A percentile compares a stretch with the other conserved stretches of the same genome.
Evolutionary conservation across 345 rosid genomes (phyloP).

Genomic region (Theobroma cacao): DNA sequence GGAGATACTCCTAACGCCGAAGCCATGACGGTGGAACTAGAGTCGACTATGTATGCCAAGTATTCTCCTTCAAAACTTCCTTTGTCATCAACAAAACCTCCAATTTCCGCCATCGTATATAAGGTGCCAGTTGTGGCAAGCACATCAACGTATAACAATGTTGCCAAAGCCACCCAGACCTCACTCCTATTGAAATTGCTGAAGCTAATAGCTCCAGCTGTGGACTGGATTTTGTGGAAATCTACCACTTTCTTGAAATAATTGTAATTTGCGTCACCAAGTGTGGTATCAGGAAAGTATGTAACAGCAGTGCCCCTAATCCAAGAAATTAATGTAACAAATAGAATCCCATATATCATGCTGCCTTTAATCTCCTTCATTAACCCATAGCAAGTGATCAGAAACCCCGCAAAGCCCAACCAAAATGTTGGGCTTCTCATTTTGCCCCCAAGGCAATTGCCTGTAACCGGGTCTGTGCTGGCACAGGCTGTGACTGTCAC

Average conservation of each 20-base stretch:
- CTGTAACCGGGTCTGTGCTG: conserved; percentile 41
- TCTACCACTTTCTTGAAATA: conserved; percentile 72
- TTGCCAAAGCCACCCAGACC: conserved; percentile 72
- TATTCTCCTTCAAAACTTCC: conserved; percentile 86
- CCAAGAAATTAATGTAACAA: conserved; percentile 80
- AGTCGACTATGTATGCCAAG: conserved; percentile 73
- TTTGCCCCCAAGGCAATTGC: conserved; percentile 57
- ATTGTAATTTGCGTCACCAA: conserved; percentile 55
- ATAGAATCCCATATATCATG: conserved; percentile 74
- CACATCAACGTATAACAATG: conserved; percentile 70
- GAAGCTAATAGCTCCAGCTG: conserved; percentile 72
- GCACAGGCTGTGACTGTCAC: conserved; percentile 70
- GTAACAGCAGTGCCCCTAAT: conserved; percentile 72
- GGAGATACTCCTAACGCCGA: conserved; percentile 71
- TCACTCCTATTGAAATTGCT: conserved; percentile 42
- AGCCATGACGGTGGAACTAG: conserved; percentile 69
- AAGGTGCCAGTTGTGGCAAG: conserved; percentile 68
- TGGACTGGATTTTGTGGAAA: conserved; percentile 69
- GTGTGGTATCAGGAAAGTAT: conserved; percentile 51
- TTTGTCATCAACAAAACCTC: conserved; percentile 55
- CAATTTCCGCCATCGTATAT: conserved; percentile 82
- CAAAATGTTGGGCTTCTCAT: conserved; percentile 83
- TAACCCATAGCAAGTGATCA: conserved; percentile 62
- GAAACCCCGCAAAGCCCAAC: conserved; percentile 65
- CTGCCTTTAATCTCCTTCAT: conserved; percentile 74